Conservation (phyloP, 257 asterid genomes). For the Penstemon eatonii region DNA sequence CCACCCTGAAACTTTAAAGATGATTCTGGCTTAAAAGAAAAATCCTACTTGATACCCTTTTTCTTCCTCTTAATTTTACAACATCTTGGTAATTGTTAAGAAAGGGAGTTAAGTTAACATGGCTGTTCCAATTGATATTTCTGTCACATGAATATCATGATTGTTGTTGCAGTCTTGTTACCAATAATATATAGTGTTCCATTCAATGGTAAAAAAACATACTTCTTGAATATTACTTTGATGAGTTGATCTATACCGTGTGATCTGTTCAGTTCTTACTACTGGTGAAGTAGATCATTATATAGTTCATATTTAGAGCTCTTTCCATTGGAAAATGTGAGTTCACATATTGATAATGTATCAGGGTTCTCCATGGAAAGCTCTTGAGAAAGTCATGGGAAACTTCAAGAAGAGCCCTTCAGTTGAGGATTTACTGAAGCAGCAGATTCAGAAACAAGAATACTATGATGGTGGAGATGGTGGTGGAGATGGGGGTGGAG, state of each 20-base stretch:
- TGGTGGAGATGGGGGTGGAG: slow-evolving; percentile 54
- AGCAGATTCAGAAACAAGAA: slow-evolving; percentile 76
- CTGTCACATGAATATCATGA: no score
- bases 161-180: no score
- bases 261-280: not conserved
- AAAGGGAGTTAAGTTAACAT: no score
- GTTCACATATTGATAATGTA: slow-evolving; percentile 17
- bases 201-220: not conserved
- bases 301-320: not conserved
- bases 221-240: not conserved
- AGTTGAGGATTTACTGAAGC: slow-evolving; percentile 65
- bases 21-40: not conserved
- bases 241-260: not conserved
- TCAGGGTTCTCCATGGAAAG: slow-evolving; percentile 71
- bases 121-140: no score
- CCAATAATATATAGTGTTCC: not conserved
- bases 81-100: no score
- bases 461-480: slow-evolving; percentile 59
- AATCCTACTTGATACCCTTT: no score
- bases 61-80: no score
- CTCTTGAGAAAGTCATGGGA: slow-evolving; percentile 59
- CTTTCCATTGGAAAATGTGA: not conserved
- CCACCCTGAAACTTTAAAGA: not conserved
- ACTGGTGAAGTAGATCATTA: slow-evolving; percentile 4
- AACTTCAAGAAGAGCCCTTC: slow-evolving; percentile 57